These are phyloP conservation scores for Salvia miltiorrhiza DNA, from an alignment of 257 asterid genomes.

Conservation along the genomic window DNA sequence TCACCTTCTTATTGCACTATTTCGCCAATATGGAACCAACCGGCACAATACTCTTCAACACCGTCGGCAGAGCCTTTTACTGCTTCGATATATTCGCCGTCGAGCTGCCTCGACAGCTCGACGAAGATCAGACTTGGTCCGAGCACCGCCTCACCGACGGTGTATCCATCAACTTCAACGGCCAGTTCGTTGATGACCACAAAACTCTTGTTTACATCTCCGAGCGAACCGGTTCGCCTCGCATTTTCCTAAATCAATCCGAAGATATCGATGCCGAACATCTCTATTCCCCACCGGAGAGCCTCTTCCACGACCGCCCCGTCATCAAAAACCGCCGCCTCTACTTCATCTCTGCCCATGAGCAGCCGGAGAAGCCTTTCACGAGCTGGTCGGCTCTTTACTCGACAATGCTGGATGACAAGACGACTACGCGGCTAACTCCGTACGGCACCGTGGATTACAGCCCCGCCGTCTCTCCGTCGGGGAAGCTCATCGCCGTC, in stretches of 20 bases:
- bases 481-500: conserved; percentile 64
- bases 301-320: conserved; percentile 75
- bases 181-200: conserved; percentile 50
- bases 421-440: conserved; percentile 36
- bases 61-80: conserved; percentile 53
- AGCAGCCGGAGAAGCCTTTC: conserved; percentile 44
- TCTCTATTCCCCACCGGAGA: conserved; percentile 35
- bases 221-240: conserved; percentile 59
- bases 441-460: conserved; percentile 56
- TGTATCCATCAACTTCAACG: conserved; percentile 58
- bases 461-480: conserved; percentile 62
- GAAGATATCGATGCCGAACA: conserved; percentile 18
- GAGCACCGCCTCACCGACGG: conserved; percentile 68
- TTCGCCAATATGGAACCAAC: conserved; percentile 44
- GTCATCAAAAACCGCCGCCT: conserved; percentile 36
- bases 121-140: neutral
- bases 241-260: conserved; percentile 36
- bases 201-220: conserved; percentile 48
- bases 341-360: conserved; percentile 67
- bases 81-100: conserved; percentile 73
- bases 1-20: neutral
- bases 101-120: conserved; percentile 26
- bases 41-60: conserved; percentile 61
- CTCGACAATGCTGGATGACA: conserved; percentile 28
- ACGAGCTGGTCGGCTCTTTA: conserved; percentile 71